Percentiles rank a stretch among this genome's conserved stretches.
Evolutionary conservation across 345 rosid genomes (phyloP).

Genomic region (Eucalyptus camaldulensis): DNA sequence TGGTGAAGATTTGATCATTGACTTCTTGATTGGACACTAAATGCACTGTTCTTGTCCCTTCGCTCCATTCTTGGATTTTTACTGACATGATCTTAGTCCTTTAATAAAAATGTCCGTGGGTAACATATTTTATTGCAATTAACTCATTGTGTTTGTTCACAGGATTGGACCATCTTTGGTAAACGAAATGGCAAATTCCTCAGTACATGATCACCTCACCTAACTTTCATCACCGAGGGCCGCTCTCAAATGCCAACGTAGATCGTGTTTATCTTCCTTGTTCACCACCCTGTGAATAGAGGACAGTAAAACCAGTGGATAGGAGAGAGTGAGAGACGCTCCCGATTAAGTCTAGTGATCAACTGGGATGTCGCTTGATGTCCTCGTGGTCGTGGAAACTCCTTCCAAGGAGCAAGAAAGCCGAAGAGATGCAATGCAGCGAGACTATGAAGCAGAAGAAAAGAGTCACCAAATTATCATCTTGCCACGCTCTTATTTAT

Average conservation of each 20-base stretch:
- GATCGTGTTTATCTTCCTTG: neutral
- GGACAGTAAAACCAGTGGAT: neutral
- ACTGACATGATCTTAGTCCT: neutral
- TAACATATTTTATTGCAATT: neutral
- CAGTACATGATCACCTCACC: neutral
- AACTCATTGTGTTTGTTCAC: neutral
- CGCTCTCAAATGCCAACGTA: neutral
- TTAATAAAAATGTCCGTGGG: neutral
- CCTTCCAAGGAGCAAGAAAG: neutral
- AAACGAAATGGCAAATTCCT: neutral
- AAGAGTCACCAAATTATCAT: neutral
- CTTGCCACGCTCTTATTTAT: fast-evolving
- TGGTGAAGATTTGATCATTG: neutral
- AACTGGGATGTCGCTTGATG: neutral
- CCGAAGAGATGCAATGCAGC: neutral
- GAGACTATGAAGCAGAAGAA: neutral
- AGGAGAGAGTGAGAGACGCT: neutral
- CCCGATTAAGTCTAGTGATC: neutral
- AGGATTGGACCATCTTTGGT: neutral
- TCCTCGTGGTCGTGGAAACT: neutral
- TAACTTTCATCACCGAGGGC: neutral
- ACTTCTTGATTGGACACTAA: neutral
- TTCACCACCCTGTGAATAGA: neutral
- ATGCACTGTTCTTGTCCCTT: neutral
- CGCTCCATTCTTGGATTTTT: neutral